A percentile compares a stretch with the other conserved stretches of the same genome.
These are phyloP conservation scores for Pythium phragmiticola DNA, from an alignment of 352 stramenopile genomes.

Conservation along the genomic window DNA sequence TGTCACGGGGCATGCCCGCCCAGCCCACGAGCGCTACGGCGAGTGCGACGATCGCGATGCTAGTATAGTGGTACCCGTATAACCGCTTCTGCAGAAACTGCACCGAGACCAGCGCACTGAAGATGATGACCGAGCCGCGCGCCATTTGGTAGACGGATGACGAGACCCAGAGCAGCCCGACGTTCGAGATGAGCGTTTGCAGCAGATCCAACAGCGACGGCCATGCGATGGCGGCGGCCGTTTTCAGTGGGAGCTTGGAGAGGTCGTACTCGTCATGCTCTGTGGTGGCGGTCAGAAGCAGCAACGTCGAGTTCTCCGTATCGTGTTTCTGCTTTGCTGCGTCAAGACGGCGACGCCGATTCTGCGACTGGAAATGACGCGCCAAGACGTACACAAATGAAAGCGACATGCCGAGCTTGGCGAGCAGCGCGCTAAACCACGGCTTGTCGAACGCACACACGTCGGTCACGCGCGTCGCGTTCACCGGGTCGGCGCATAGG, in stretches of 20 bases:
- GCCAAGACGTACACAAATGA: slow-evolving; percentile 70
- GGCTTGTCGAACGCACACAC: slow-evolving; percentile 81
- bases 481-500: slow-evolving; percentile 45
- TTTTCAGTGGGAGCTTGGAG: slow-evolving; percentile 38
- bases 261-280: slow-evolving; percentile 5
- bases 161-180: slow-evolving; percentile 85
- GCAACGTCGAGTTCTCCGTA: slow-evolving; percentile 30
- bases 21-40: slow-evolving; percentile 67
- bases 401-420: slow-evolving; percentile 80
- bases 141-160: slow-evolving; percentile 91
- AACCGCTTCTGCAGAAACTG: slow-evolving; percentile 77
- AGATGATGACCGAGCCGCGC: slow-evolving; percentile 88
- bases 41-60: slow-evolving; percentile 70
- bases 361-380: slow-evolving; percentile 37
- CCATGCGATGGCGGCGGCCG: slow-evolving; percentile 52
- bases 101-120: slow-evolving; percentile 85
- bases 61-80: slow-evolving; percentile 79
- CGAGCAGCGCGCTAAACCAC: slow-evolving; percentile 81
- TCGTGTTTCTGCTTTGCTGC: not conserved
- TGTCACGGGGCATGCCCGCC: slow-evolving; percentile 32
- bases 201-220: slow-evolving; percentile 79
- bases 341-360: slow-evolving; percentile 17
- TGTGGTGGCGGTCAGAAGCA: slow-evolving; percentile 7
- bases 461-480: slow-evolving; percentile 31
- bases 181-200: slow-evolving; percentile 85